phyloP scores from a whole-genome alignment of 2,329 filamentous ascomycete genomes.

The Aspergillus texensis region DNA sequence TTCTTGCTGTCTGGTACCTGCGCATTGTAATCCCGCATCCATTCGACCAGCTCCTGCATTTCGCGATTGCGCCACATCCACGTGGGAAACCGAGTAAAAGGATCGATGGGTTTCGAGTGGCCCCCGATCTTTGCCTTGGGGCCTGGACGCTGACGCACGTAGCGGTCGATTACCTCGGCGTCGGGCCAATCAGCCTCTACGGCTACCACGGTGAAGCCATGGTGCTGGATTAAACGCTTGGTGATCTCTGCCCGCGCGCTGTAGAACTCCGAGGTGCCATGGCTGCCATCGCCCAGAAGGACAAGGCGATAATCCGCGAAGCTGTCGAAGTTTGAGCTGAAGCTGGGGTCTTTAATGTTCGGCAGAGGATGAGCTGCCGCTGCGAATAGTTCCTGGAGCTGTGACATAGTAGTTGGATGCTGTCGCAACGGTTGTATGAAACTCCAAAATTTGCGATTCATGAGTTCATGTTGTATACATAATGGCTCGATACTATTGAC shows the following conservation, averaged over 20 bases:
- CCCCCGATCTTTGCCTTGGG: slow-evolving; percentile 35
- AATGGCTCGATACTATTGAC: too few relatives aligned
- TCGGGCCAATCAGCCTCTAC: slow-evolving; percentile 60
- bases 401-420: slow-evolving; percentile 23
- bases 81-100: slow-evolving; percentile 55
- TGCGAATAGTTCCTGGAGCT: slow-evolving; percentile 38
- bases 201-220: slow-evolving; percentile 56
- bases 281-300: slow-evolving; percentile 51
- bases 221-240: slow-evolving; percentile 51
- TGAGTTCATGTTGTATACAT: too few relatives aligned
- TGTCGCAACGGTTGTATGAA: too few relatives aligned
- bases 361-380: slow-evolving; percentile 42
- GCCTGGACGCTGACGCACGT: slow-evolving; percentile 51
- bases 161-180: slow-evolving; percentile 54
- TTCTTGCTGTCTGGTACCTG: slow-evolving; percentile 31
- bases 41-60: slow-evolving; percentile 55
- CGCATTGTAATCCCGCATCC: slow-evolving; percentile 52
- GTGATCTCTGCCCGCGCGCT: slow-evolving; percentile 55
- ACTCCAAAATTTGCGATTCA: too few relatives aligned
- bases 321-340: slow-evolving; percentile 46
- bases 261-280: slow-evolving; percentile 61
- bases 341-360: slow-evolving; percentile 36
- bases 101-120: slow-evolving; percentile 32
- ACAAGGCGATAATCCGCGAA: slow-evolving; percentile 46
- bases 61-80: slow-evolving; percentile 62